Evolutionary conservation across 2,329 filamentous ascomycete species (phyloP), one percentile per base, ranked within the genome.

Genomic region (Aureobasidium sp.): DNA sequence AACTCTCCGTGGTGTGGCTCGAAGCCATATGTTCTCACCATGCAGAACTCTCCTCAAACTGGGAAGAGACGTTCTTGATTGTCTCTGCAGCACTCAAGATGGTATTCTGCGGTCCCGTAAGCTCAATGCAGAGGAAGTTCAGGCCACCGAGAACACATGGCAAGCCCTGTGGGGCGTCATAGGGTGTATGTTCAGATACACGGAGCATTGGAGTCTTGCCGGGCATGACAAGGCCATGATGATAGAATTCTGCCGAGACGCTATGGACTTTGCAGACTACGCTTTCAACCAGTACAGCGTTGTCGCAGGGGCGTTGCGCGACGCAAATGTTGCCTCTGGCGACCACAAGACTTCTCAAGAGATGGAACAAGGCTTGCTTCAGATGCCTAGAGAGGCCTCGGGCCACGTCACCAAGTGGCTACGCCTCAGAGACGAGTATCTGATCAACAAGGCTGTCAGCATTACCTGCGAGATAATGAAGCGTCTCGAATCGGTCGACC

Each of bases 241-340:
- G 90, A 87, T 91, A 69, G 87, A 96, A 62, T 97, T 97, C 70
- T 97, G 92, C 71, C 87, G 94, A 67, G 91, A 96, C 71, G 89
- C 90, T 15, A 99, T 99, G 84, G 91, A 97, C 69, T 89, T 96
- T 70, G 92, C 93, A 0, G 90, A 96, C 70, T 82, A 84, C 39
- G 81, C 96, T 1, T 89, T 97, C 70, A 87, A 90, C 44, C 87
- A 96, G 68, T 94, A 95, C 72, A 87, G 86, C 56, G 83, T 97
- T 63, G 86, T 99, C 65, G 85, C 90, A 2, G 88, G 87, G 49
- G 88, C 89, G 14, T 74, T 91, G 62, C 76, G 77, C 42, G 76
- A 77, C 57, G 75, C 76, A 27, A 75, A 77, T 61, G 72, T 70
- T 9, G 72, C 69, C 14, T 67, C 63, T 15, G 67, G 71, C 31